Evolutionary conservation across 2,329 filamentous ascomycete genomes (phyloP).

Genomic region (Scleromitrula shiraiana): DNA sequence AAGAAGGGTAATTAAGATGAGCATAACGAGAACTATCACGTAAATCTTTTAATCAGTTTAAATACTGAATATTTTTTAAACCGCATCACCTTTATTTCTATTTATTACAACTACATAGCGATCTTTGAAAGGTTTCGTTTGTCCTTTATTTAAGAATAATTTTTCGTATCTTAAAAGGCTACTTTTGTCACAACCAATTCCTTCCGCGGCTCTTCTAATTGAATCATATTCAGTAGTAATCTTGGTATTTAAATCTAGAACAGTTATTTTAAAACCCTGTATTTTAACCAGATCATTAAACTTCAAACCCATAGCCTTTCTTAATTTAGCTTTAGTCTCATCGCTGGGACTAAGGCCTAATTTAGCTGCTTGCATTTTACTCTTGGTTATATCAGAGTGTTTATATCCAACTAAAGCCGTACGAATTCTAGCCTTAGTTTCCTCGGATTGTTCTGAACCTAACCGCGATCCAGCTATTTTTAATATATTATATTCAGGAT

Average conservation of each 20-base stretch:
- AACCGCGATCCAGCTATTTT: constrained; percentile 1
- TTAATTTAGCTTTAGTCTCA: neutral
- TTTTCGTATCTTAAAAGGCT: too few relatives aligned
- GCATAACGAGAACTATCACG: neutral
- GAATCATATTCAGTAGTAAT: too few relatives aligned
- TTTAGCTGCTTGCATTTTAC: neutral
- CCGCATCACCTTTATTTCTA: neutral
- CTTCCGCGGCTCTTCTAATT: too few relatives aligned
- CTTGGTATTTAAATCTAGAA: too few relatives aligned
- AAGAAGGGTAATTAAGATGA: neutral
- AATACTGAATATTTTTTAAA: neutral
- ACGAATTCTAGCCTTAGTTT: neutral
- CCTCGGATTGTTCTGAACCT: constrained; percentile 1
- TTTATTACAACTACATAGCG: neutral
- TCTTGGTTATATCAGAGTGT: neutral
- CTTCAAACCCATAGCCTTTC: too few relatives aligned
- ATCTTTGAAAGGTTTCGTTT: neutral
- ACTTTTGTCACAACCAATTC: too few relatives aligned
- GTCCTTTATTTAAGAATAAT: neutral
- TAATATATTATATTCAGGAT: constrained; percentile 1
- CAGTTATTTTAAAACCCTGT: too few relatives aligned
- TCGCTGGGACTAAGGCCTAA: neutral
- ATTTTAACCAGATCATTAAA: too few relatives aligned
- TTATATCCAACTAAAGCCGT: neutral
- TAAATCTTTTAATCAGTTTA: neutral